Conservation (phyloP, 1,284 basidiomycete species). For the Naganishia albida region DNA sequence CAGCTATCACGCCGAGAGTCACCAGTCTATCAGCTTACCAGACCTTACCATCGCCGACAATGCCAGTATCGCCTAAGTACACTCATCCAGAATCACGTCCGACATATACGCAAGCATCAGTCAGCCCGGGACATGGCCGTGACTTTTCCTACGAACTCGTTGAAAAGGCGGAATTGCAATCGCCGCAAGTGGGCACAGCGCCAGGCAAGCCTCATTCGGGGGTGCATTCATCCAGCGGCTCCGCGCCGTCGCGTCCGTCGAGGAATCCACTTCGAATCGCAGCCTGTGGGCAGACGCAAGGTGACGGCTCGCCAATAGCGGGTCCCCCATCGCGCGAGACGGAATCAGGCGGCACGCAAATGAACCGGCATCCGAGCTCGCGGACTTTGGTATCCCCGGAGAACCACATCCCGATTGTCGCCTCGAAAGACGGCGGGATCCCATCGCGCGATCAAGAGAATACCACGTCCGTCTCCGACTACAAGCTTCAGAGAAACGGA, state of each 20-base stretch:
- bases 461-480: too few relatives aligned
- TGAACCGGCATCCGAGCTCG: too few relatives aligned
- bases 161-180: conserved; percentile 1
- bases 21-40: not conserved
- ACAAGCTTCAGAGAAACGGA: not conserved
- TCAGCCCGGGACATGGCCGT: not conserved
- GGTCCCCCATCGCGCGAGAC: not conserved
- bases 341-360: not conserved
- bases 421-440: too few relatives aligned
- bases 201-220: not conserved
- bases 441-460: too few relatives aligned
- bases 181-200: not conserved
- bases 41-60: not conserved
- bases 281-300: not conserved
- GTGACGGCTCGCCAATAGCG: not conserved
- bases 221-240: not conserved
- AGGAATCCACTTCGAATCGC: not conserved
- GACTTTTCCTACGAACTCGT: conserved; percentile 23
- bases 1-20: conserved; percentile 7
- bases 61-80: not conserved
- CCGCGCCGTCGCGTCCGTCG: not conserved
- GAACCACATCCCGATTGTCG: too few relatives aligned
- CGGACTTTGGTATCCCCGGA: too few relatives aligned
- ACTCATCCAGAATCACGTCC: not conserved
- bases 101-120: not conserved